Evolutionary conservation across 768 basidiomycete species (phyloP).

Genomic region (Russula sp.): DNA sequence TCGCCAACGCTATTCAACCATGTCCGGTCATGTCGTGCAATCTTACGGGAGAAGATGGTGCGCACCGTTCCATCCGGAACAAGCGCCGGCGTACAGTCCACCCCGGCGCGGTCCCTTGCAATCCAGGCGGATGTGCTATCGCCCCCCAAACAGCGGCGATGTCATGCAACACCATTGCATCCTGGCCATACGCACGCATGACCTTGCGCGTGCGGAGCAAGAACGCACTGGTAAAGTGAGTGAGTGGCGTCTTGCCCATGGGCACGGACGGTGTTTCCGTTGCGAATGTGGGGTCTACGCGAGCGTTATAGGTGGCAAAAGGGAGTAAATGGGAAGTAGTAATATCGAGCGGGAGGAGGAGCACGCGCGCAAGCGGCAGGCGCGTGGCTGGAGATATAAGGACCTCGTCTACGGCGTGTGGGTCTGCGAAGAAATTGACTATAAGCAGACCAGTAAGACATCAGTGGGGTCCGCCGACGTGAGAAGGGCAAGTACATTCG

Average conservation of each 20-base stretch:
- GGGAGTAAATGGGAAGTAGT: conserved; percentile 76
- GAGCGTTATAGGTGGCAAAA: conserved; percentile 53
- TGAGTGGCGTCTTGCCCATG: conserved; percentile 49
- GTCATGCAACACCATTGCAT: conserved; percentile 88
- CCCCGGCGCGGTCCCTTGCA: conserved; percentile 35
- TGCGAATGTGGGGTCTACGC: conserved; percentile 58
- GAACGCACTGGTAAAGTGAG: conserved; percentile 77
- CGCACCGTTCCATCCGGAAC: conserved; percentile 23
- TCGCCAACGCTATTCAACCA: conserved; percentile 55
- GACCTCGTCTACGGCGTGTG: conserved; percentile 71
- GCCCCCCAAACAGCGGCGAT: conserved; percentile 88
- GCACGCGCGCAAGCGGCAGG: conserved; percentile 59
- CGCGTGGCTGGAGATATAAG: conserved; percentile 41
- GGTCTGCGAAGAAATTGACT: conserved; percentile 89
- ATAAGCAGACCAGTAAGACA: not conserved
- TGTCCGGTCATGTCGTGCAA: not conserved
- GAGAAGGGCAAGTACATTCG: conserved; percentile 55
- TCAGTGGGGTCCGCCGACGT: not conserved
- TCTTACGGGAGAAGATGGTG: not conserved
- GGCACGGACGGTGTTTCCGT: conserved; percentile 45
- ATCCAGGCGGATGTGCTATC: conserved; percentile 54
- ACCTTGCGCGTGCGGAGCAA: conserved; percentile 67
- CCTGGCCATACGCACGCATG: conserved; percentile 75
- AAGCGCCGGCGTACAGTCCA: conserved; percentile 43
- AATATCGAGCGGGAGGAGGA: conserved; percentile 74